phyloP scores from a whole-genome alignment of 495 filamentous ascomycete species.

The Acidomyces sp. region DNA sequence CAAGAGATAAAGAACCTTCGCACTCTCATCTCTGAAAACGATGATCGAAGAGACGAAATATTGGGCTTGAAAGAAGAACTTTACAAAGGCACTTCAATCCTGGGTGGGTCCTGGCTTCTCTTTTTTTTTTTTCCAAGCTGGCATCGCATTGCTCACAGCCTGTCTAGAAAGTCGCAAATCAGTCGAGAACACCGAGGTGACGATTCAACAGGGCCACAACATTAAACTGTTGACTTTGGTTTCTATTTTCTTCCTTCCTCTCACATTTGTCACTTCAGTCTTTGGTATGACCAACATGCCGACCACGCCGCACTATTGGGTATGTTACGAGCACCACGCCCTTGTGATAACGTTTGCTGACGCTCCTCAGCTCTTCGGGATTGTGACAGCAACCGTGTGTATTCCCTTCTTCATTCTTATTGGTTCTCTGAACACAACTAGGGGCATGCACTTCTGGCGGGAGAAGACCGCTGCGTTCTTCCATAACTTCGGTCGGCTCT shows the following conservation, averaged over 20 bases:
- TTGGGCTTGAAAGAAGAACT: slow-evolving; percentile 31
- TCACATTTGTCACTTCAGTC: slow-evolving; percentile 35
- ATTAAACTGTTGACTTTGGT: slow-evolving; percentile 39
- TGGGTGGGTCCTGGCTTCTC: too few relatives aligned
- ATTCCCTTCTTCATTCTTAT: slow-evolving; percentile 35
- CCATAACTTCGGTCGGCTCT: not conserved
- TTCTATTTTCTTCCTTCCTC: slow-evolving; percentile 36
- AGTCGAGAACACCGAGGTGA: slow-evolving; percentile 29
- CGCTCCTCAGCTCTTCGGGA: slow-evolving; percentile 30
- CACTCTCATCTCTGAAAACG: slow-evolving; percentile 19
- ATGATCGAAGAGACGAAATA: slow-evolving; percentile 26
- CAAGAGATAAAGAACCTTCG: slow-evolving; percentile 20
- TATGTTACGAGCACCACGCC: too few relatives aligned
- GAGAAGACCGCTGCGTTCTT: slow-evolving; percentile 12
- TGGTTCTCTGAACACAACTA: slow-evolving; percentile 29
- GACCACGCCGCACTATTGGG: slow-evolving; percentile 21
- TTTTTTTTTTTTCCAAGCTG: too few relatives aligned
- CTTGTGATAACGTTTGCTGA: not conserved
- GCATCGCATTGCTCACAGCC: too few relatives aligned
- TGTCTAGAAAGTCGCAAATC: not conserved
- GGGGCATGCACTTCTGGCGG: slow-evolving; percentile 18
- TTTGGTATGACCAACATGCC: slow-evolving; percentile 37
- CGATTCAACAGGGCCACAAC: slow-evolving; percentile 34
- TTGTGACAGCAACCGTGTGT: slow-evolving; percentile 31
- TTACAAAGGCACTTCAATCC: slow-evolving; percentile 33